Conservation (phyloP, 2,329 filamentous ascomycete genomes). For the Fusarium illudens region DNA sequence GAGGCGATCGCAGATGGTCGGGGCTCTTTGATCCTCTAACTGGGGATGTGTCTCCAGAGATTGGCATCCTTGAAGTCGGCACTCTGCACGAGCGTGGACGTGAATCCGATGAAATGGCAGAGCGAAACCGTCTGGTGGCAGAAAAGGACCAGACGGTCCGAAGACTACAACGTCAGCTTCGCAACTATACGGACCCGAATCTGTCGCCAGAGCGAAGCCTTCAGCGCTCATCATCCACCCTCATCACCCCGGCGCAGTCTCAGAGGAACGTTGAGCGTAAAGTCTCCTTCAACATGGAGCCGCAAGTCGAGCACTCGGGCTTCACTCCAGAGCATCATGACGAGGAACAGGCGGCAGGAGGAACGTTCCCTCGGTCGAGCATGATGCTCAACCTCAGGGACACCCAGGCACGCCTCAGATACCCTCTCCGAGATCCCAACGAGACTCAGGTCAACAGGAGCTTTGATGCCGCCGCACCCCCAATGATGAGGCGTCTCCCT, state of each 20-base stretch:
- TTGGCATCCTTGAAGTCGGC: conserved; percentile 12
- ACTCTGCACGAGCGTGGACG: background rate
- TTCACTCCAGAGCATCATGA: conserved; percentile 33
- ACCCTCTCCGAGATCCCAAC: background rate
- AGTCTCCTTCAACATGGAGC: conserved; percentile 22
- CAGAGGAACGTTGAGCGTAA: conserved; percentile 10
- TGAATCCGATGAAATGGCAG: background rate
- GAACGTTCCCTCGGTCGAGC: conserved; percentile 12
- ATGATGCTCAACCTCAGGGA: conserved; percentile 27
- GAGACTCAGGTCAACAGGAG: conserved; percentile 1
- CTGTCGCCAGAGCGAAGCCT: conserved; percentile 7
- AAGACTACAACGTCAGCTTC: conserved; percentile 3
- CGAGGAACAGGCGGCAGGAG: background rate
- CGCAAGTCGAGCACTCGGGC: conserved; percentile 23
- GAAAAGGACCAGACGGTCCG: conserved; percentile 7
- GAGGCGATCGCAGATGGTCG: conserved; percentile 25
- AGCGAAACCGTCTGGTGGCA: background rate
- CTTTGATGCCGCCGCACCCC: background rate
- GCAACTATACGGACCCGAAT: background rate
- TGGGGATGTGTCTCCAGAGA: conserved; percentile 1
- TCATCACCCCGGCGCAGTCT: conserved; percentile 35
- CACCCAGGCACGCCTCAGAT: conserved; percentile 21
- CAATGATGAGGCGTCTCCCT: conserved; percentile 7
- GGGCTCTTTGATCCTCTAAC: conserved; percentile 14
- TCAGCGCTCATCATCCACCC: conserved; percentile 24